Percentiles rank a stretch among this genome's conserved stretches.
Conservation (phyloP, 2,329 filamentous ascomycete species). For the Ophiostoma australiae region DNA sequence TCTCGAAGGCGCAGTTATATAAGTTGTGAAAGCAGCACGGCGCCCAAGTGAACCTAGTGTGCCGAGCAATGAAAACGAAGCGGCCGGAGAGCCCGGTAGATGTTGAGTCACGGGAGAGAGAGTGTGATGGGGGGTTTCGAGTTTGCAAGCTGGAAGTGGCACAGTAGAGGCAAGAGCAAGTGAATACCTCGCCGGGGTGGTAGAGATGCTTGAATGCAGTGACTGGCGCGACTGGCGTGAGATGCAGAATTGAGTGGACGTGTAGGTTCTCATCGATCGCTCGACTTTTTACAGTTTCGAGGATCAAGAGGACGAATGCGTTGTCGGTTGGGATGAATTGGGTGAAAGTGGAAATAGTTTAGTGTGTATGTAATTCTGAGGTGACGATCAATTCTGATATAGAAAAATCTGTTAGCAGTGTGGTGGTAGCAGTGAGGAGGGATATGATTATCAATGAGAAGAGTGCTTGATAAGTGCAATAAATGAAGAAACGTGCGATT, state of each 20-base stretch:
- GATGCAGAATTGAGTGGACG: background rate
- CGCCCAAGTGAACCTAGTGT: background rate
- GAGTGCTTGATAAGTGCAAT: no score
- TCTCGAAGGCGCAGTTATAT: conserved; percentile 7
- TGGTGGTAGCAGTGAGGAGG: background rate
- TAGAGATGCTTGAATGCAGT: background rate
- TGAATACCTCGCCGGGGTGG: background rate
- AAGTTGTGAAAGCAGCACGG: conserved; percentile 16
- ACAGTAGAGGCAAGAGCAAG: conserved; percentile 8
- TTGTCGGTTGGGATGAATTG: background rate
- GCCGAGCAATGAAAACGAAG: background rate
- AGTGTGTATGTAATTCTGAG: background rate
- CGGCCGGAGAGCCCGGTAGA: background rate
- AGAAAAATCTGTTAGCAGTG: background rate
- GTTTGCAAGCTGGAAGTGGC: background rate
- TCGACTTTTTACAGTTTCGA: conserved; percentile 12
- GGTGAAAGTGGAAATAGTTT: background rate
- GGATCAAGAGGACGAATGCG: background rate
- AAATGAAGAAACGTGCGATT: background rate
- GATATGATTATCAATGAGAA: background rate
- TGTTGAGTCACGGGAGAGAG: background rate
- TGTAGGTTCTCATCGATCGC: conserved; percentile 1
- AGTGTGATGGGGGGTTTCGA: background rate
- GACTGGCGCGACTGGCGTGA: background rate
- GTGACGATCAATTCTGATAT: conserved; percentile 8